Base-by-base conservation (phyloP, 441 rosid species). In the Populus hybrid region DNA sequence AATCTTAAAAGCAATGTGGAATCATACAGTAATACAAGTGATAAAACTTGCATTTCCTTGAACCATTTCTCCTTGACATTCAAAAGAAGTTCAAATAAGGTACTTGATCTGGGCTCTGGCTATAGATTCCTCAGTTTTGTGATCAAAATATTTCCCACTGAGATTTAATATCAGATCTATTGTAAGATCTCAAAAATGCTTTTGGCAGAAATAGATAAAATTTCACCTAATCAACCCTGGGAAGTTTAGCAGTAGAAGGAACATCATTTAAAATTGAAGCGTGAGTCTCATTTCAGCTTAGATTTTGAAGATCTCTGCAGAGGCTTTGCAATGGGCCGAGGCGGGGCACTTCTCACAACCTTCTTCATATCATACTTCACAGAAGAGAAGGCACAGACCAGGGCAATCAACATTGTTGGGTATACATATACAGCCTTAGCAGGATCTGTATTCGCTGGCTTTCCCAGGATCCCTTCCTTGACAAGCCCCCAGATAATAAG, bases 391-490 rank as follows among this genome's bases (percentile, higher is more conserved):
- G 99, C 97, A 69, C 93, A 94, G 72, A 94, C 76, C 74, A 94
- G 84, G 0, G 95, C 97, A 77, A 94, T 75, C 83, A 91, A 78
- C 90, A 95, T 94, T 10, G 99, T 92, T 0, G 98, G 99, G 77
- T 91, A 95, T 21, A 95, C 97, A 71, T 89, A 92, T 18, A 95
- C 88, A 64, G 93, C 75, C 79, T 67, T 91, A 8, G 90, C 50
- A 74, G 97, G 97, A 82, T 95, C 97, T 0, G 90, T 83, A 82
- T 86, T 91, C 28, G 38, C 86, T 12, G 95, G 93, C 90, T 93
- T 95, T 80, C 93, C 90, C 81, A 92, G 81, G 75, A 95, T 90
- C 73, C 99, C 99, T 84, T 95, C 97, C 92, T 95, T 94, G 77
- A 94, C 93, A 57, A 95, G 97, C 63, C 99, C 99, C 99, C 98